These are phyloP conservation scores for Cyclotella atomus DNA, from an alignment of 108 stramenopile species.

Conservation along the genomic window DNA sequence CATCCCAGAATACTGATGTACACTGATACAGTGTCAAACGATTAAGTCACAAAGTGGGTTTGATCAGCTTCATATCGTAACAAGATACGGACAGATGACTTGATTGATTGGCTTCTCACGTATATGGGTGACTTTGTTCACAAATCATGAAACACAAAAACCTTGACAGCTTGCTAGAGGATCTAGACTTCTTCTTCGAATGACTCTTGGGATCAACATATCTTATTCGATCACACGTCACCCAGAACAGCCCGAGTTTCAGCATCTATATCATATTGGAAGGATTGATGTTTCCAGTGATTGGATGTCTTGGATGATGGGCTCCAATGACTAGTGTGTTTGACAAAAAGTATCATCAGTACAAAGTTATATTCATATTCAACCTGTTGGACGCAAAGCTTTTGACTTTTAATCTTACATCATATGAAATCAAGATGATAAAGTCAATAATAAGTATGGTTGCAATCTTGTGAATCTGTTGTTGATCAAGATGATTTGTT, in stretches of 20 bases:
- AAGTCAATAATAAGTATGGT: not conserved
- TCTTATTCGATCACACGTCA: too few species aligned
- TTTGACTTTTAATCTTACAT: not conserved
- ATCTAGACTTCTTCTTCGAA: too few species aligned
- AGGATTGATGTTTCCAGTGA: not conserved
- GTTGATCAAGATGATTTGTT: not conserved
- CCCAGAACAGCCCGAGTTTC: too few species aligned
- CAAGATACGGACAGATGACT: too few species aligned
- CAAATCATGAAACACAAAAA: too few species aligned
- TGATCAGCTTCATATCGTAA: too few species aligned
- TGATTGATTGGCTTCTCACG: too few species aligned
- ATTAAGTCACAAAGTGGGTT: not conserved
- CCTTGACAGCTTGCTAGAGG: too few species aligned
- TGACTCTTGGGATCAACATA: too few species aligned
- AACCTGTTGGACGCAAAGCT: not conserved
- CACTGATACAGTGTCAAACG: not conserved
- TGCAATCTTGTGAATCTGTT: not conserved
- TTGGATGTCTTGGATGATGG: not conserved
- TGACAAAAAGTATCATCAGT: not conserved
- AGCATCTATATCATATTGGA: not conserved
- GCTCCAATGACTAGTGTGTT: not conserved
- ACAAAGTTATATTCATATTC: not conserved
- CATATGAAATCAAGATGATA: too few species aligned
- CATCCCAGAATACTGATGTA: not conserved
- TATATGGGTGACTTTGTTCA: too few species aligned